Evolutionary conservation across 1,284 basidiomycete species (phyloP), one percentile per base, ranked within the genome.

Genomic region (Sanghuangporus sanghuang): DNA sequence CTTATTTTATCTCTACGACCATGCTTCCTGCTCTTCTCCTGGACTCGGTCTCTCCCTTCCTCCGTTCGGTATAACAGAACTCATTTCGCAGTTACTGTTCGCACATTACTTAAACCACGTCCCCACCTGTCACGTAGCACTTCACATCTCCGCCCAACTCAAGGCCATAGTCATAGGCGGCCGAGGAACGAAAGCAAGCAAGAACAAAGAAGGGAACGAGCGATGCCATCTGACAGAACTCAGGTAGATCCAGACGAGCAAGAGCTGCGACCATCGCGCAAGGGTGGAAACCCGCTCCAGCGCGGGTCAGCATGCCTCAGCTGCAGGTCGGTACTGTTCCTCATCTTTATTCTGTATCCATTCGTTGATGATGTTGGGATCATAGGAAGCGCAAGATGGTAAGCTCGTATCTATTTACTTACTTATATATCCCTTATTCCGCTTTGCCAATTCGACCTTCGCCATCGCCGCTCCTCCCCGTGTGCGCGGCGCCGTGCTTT

Each of bases 301-400:
- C 78, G 84, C 68, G 84, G 84, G 59, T 79, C 81, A 58, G 84
- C 84, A 12, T 86, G 84, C 71, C 74, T 85, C 18, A 81, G 79
- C 66, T 85, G 84, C 71, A 74, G 81, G 80, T 82, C 67, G 68
- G 80, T 71, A 36, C 18, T 21, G n/a, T n/a, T n/a, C 39, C 35
- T 6, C 50, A 4, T 58, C 49, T 35, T 36, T 36, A 44, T 21
- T 44, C 40, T 44, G 9, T 44, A 52, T 16, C 35, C 35, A 46
- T 62, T 32, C 18, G 35, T 1, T 32, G 36, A 46, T 65, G 57
- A 54, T 64, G 63, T 16, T 64, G 64, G 48, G n/a, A 64, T 32
- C 63, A 62, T 59, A 84, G 85, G 66, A 82, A 84, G 71, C 76
- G 84, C 58, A 86, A 86, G 71, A 76, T 86, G 73, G 85, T 85